phyloP scores from a whole-genome alignment of 1,284 basidiomycete genomes.

The Amylostereum areolatum region DNA sequence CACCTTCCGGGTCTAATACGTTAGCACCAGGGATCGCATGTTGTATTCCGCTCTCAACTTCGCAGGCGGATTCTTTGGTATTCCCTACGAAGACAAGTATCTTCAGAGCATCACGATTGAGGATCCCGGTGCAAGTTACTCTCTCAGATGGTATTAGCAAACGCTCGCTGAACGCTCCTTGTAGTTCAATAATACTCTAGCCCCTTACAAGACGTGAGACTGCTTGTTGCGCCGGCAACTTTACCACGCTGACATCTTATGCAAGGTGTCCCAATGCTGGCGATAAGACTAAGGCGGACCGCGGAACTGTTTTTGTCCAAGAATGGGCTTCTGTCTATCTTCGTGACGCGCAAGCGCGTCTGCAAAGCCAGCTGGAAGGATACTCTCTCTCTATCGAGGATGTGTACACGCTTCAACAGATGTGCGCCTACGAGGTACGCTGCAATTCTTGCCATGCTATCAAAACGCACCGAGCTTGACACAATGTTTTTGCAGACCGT shows the following conservation, averaged over 20 bases:
- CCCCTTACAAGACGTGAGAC: constrained; percentile 63
- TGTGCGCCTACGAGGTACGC: constrained; percentile 81
- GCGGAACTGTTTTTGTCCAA: constrained; percentile 49
- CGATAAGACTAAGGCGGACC: constrained; percentile 41
- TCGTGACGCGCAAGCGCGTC: constrained; percentile 53
- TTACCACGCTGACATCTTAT: not conserved
- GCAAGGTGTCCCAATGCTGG: constrained; percentile 57
- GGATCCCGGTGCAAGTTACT: constrained; percentile 42
- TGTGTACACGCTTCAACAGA: constrained; percentile 66
- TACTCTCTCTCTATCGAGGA: constrained; percentile 68
- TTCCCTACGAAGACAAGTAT: constrained; percentile 73
- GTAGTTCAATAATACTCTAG: constrained; percentile 76
- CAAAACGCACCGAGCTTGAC: not conserved
- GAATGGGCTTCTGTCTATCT: constrained; percentile 74
- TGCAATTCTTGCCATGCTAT: not conserved
- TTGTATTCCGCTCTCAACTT: constrained; percentile 79
- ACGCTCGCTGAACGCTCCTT: not conserved
- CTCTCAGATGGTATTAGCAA: not conserved
- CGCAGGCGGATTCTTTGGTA: constrained; percentile 84
- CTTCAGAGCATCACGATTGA: constrained; percentile 80
- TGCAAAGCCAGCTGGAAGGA: constrained; percentile 56
- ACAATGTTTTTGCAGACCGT: constrained; percentile 55
- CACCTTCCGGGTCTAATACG: constrained; percentile 16
- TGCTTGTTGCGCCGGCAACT: not conserved
- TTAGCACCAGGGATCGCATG: constrained; percentile 64